phyloP scores from a whole-genome alignment of 495 filamentous ascomycete species.

The Astrothelium subdiscretum region DNA sequence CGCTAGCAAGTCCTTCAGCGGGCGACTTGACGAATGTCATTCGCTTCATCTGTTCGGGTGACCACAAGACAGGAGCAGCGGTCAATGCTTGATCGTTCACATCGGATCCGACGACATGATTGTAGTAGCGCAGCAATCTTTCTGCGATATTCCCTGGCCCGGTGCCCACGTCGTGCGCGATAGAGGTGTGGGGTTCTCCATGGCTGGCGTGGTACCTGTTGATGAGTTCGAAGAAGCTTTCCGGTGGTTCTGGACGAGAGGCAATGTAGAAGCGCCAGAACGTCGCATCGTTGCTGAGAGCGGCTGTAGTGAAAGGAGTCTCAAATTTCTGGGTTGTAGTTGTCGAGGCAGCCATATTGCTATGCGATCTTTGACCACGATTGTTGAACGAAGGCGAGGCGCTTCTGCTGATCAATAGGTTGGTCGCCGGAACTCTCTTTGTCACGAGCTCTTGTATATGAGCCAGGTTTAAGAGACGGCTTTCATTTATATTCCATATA shows the following conservation, averaged over 20 bases:
- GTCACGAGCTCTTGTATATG: no score
- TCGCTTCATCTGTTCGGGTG: neutral
- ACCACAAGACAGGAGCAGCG: neutral
- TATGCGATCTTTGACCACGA: no score
- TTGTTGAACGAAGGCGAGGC: no score
- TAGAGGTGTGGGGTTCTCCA: neutral
- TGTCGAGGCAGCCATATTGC: no score
- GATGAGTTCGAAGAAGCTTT: conserved; percentile 9
- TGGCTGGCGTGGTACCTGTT: conserved; percentile 4
- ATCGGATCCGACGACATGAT: conserved; percentile 6
- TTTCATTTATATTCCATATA: no score
- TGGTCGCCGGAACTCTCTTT: no score
- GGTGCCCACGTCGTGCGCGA: conserved; percentile 9
- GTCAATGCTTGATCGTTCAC: neutral
- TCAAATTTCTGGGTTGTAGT: conserved; percentile 4
- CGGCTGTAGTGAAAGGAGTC: conserved; percentile 6
- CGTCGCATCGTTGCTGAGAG: neutral
- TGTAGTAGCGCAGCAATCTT: conserved; percentile 2
- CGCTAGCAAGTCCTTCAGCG: neutral
- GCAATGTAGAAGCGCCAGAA: conserved; percentile 7
- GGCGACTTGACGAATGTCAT: conserved; percentile 3
- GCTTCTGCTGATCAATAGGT: no score
- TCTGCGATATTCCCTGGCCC: conserved; percentile 7
- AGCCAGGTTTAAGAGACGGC: no score
- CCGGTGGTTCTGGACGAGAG: neutral